Base-by-base conservation (phyloP, 2,329 filamentous ascomycete genomes). In the Didymella arachidicola region DNA sequence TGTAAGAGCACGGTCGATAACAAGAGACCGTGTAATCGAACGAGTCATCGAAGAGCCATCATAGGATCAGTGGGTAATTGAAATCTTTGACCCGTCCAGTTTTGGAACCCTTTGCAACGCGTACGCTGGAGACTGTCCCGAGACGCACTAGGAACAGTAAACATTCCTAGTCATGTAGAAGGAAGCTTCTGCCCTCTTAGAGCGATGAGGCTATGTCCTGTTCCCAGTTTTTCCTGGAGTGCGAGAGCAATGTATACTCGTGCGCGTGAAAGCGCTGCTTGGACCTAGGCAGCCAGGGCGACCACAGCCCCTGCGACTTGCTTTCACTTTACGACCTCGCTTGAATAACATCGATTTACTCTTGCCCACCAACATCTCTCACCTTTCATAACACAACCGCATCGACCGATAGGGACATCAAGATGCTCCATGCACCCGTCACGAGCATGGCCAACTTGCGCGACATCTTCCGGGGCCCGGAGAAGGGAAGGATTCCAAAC, bases 401-500 rank as follows among this genome's bases (percentile, higher is more conserved):
- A 34, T 34, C 32, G 7, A n/a, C 16, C 32, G 16, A n/a, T 36
- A 4, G 16, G 2, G 32, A n/a, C 32, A 36, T 36, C 32, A 34
- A 11, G 1, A 59, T 54, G 51, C 27, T 32, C 3, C 14, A 32
- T n/a, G 12, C 6, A 1, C 16, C 39, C n/a, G 11, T 45, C 22
- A 14, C 8, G 34, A 55, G 56, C 25, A 57, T 59, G 19, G 53
- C 34, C n/a, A 61, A 60, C 16, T 34, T 69, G 29, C 63, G 60
- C 45, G 62, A 65, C 18, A 54, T 64, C 32, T 65, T 70, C 27
- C 25, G 57, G 3, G 61, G 47, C 39, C 36, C 41, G 34, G 53
- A 59, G 27, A 64, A 61, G 25, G 61, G 65, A 10, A 67, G 61
- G n/a, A 25, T 66, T n/a, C 41, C 63, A 16, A 54, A 56, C 1